Conservation (phyloP, 768 basidiomycete genomes). For the Pulveroboletus sp. region DNA sequence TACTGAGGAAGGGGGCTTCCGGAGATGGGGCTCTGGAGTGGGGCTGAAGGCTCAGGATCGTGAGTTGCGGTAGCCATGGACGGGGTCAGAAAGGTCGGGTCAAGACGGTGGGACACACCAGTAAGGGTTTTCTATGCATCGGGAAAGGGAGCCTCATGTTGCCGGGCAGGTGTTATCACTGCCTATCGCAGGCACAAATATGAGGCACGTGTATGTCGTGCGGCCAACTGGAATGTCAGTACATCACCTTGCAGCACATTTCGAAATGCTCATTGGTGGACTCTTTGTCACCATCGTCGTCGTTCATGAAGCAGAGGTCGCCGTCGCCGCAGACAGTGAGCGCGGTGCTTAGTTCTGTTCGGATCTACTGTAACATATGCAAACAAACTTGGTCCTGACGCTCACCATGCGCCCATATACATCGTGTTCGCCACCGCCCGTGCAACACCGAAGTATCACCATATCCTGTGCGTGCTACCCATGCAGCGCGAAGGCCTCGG, state of each 20-base stretch:
- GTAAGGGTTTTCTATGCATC: slow-evolving; percentile 29
- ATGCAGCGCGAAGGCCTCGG: slow-evolving; percentile 1
- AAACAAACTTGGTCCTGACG: too few species aligned
- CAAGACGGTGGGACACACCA: neutral
- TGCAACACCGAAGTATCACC: too few species aligned
- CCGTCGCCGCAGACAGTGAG: too few species aligned
- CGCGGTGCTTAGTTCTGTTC: too few species aligned
- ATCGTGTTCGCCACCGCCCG: too few species aligned
- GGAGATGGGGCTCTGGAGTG: slow-evolving; percentile 20
- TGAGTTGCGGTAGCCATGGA: slow-evolving; percentile 26
- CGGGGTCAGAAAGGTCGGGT: slow-evolving; percentile 7
- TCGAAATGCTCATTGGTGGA: neutral
- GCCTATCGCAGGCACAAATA: slow-evolving; percentile 23
- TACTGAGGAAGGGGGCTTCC: slow-evolving; percentile 57
- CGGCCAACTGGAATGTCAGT: neutral
- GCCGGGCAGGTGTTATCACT: slow-evolving; percentile 32
- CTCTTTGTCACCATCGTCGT: too few species aligned
- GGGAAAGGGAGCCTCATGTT: slow-evolving; percentile 26
- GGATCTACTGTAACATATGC: too few species aligned
- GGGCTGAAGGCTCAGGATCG: slow-evolving; percentile 10
- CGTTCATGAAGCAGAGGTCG: too few species aligned
- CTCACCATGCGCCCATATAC: too few species aligned
- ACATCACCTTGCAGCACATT: neutral
- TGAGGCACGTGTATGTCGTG: slow-evolving; percentile 26
- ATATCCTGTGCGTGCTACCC: too few species aligned